phyloP scores from a whole-genome alignment of 2,329 filamentous ascomycete species.

The Parastagonospora avenae region DNA sequence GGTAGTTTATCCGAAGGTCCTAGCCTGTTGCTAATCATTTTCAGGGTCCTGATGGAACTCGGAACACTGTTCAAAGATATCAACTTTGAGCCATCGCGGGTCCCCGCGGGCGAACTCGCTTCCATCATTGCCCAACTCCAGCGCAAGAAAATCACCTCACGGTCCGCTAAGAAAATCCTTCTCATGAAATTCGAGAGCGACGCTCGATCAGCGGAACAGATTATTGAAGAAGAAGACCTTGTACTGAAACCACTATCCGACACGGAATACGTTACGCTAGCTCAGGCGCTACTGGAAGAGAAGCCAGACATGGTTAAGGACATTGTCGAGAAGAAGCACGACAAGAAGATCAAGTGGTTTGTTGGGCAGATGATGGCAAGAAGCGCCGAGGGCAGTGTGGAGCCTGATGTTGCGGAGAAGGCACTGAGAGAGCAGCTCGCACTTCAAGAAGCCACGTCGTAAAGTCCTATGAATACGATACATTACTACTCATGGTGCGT shows the following conservation, averaged over 20 bases:
- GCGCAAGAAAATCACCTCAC: conserved; percentile 55
- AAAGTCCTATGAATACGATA: not conserved
- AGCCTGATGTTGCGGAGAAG: conserved; percentile 63
- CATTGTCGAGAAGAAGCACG: conserved; percentile 63
- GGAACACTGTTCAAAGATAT: conserved; percentile 53
- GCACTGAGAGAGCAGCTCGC: conserved; percentile 57
- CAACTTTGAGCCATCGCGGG: conserved; percentile 49
- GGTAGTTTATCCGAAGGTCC: conserved; percentile 1
- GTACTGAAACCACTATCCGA: conserved; percentile 60
- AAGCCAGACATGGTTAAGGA: conserved; percentile 64
- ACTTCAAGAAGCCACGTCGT: conserved; percentile 1
- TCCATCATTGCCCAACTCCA: conserved; percentile 51
- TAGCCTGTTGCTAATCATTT: conserved; percentile 2
- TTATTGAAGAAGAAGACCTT: conserved; percentile 64
- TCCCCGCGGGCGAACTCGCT: conserved; percentile 50
- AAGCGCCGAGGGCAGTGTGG: conserved; percentile 65
- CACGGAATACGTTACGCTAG: conserved; percentile 62
- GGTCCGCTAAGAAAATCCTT: conserved; percentile 66
- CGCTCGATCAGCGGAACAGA: conserved; percentile 53
- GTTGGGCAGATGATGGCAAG: conserved; percentile 71
- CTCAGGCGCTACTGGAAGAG: conserved; percentile 57
- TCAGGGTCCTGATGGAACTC: conserved; percentile 57
- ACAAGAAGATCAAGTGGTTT: conserved; percentile 70
- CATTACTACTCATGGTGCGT: not conserved
- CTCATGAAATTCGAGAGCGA: conserved; percentile 60